phyloP scores from a whole-genome alignment of 2,329 filamentous ascomycete genomes.

The Alternaria metachromatica region DNA sequence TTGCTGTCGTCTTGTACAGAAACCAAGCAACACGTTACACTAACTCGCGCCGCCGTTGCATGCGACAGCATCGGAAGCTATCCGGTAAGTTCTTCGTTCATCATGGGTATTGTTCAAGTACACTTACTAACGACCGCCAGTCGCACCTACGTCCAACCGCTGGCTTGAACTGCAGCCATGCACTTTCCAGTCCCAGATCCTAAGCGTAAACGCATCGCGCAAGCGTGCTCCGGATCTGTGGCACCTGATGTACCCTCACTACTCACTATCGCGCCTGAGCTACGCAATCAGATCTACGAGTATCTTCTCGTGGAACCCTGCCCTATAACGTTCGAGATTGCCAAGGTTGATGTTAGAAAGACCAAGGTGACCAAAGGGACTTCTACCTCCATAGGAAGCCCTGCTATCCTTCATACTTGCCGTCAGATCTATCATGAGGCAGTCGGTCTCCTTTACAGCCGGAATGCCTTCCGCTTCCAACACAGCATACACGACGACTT shows the following conservation, averaged over 20 bases:
- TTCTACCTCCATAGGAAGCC: not conserved
- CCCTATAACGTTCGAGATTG: not conserved
- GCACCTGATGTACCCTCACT: not conserved
- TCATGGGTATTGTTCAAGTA: rapidly evolving
- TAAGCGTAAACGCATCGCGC: not conserved
- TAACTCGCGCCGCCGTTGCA: rapidly evolving
- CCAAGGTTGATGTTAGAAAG: too few relatives aligned
- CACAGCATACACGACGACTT: too few relatives aligned
- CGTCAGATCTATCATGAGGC: not conserved
- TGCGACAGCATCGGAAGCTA: not conserved
- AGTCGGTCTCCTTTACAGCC: not conserved
- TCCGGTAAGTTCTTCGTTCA: not conserved
- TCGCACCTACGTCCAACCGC: not conserved
- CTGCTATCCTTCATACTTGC: not conserved
- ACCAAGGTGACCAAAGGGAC: too few relatives aligned
- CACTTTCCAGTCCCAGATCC: not conserved
- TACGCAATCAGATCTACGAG: not conserved
- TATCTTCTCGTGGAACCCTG: not conserved
- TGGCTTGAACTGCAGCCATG: not conserved
- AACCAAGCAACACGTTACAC: not conserved
- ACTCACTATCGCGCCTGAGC: not conserved
- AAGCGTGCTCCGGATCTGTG: not conserved
- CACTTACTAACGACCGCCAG: not conserved
- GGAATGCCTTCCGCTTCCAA: not conserved
- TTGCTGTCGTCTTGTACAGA: not conserved